Base-by-base conservation (phyloP, 2,329 filamentous ascomycete species). In the Colletotrichum spaethianum region DNA sequence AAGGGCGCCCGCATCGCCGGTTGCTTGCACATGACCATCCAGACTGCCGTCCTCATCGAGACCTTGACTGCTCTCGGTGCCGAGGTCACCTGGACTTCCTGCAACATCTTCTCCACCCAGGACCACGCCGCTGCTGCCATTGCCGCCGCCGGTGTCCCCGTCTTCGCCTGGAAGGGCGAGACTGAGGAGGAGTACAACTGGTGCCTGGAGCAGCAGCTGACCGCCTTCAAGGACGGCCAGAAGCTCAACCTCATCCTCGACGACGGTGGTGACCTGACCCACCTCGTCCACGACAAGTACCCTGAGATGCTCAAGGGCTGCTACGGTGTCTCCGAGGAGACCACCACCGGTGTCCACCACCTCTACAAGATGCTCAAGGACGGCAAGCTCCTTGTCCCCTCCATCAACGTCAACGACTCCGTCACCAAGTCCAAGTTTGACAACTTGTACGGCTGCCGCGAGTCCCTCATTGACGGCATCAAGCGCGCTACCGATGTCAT, bases 361-460 rank as follows among this genome's bases (percentile, higher is more conserved):
- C 91, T 99, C 74, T 99, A 98, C 93, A 91, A 92, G 83, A 98
- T 98, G 95, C 88, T 98, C 84, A 98, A 96, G 91, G 92, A 94
- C 79, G 90, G 91, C 84, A 90, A 91, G 85, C 94, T 98, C 76
- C 93, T 98, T 75, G 94, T 98, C 77, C 96, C 96, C 78, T 90
- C 96, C 86, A 94, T 98, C 92, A 99, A 99, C 87, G 96, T 99
- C 90, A 98, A 99, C 89, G 96, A 99, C 92, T 95, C 93, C 73
- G 96, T 99, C 83, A 99, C 96, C 86, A 99, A 98, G 93, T 98
- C 95, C 88, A 99, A 99, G 92, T 99, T 99, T 85, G 96, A 98
- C 92, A 99, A 99, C 93, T 89, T 98, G 77, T 99, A 98, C 91
- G 96, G 96, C 83, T 98, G 96, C 94, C 93, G 95, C 84, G 96